Base-by-base conservation (phyloP, 1,284 basidiomycete species). In the Fomitopsis pinicola region DNA sequence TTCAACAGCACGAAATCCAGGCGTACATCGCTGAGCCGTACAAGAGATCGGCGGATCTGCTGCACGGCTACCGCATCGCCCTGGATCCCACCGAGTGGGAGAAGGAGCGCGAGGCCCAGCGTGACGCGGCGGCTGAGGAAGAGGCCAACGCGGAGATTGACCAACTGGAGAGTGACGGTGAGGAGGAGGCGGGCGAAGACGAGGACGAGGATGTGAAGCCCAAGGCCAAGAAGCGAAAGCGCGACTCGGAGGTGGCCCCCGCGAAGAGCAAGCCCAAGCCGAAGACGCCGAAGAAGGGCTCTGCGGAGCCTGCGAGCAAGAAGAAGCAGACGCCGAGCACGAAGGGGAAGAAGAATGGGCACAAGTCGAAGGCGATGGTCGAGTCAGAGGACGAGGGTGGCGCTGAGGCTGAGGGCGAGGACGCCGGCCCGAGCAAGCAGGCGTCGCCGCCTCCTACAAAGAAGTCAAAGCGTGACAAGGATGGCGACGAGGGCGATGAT, bases 1-100 rank as follows among this genome's bases (percentile, higher is more conserved):
- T 98, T 42, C 85, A 87, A 68, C 75, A 80, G 35, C 86, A 92
- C 72, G 92, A 95, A 77, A 97, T 98, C 75, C 83, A 91, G 66
- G 82, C 87, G 6, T 97, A 88, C 77, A 85, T 97, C 74, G 81
- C 78, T 68, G 88, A 91, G 72, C 84, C 85, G 60, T 76, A 80
- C 74, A 95, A 94, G 78, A 87, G 86, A 71, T 85, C 82, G 40
- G 87, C 85, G 42, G 90, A 94, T 48, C 85, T 98, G 46, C 76
- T 89, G 44, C 75, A 82, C 58, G 95, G 91, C 15, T 98, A 98
- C 78, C 81, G 85, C 67, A 86, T 91, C 67, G 95, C 95, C 5
- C 80, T 88, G 54, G 86, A 97, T 76, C 95, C 95, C 1, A 77
- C 76, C 42, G 79, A 83, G 57, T 97, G 94, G 92, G 84, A 89